These are phyloP conservation scores for Chimonanthus salicifolius DNA, from an alignment of 164 flowering plant genomes.

Conservation along the genomic window DNA sequence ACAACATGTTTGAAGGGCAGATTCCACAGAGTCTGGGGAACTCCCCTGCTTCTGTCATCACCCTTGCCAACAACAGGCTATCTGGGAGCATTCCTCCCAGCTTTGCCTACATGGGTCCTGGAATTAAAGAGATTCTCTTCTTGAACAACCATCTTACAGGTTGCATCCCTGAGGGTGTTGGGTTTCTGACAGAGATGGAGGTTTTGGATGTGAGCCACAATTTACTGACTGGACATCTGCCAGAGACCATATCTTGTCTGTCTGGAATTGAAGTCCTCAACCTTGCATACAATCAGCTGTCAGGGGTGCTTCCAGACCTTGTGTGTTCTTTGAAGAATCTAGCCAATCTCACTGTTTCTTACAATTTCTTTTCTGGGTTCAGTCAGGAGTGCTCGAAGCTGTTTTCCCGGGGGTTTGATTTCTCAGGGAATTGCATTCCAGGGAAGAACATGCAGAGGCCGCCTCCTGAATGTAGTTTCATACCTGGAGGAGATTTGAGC, in stretches of 20 bases:
- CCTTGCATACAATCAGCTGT: slow-evolving; percentile 65
- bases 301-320: slow-evolving; percentile 66
- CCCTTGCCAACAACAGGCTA: slow-evolving; percentile 75
- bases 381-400: slow-evolving; percentile 51
- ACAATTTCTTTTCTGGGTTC: slow-evolving; percentile 86
- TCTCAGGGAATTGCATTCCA: slow-evolving; percentile 71
- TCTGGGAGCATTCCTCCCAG: slow-evolving; percentile 62
- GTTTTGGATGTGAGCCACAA: slow-evolving; percentile 83
- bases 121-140: slow-evolving; percentile 66
- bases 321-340: slow-evolving; percentile 61
- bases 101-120: slow-evolving; percentile 56
- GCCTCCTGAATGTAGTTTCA: slow-evolving; percentile 43
- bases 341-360: slow-evolving; percentile 59
- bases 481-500: slow-evolving; percentile 47
- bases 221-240: slow-evolving; percentile 72
- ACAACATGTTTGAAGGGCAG: slow-evolving; percentile 65
- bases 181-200: slow-evolving; percentile 53
- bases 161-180: slow-evolving; percentile 83
- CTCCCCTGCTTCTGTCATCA: slow-evolving; percentile 87
- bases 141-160: slow-evolving; percentile 80
- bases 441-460: slow-evolving; percentile 68
- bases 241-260: slow-evolving; percentile 71
- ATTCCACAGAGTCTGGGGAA: slow-evolving; percentile 65
- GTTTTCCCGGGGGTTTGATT: slow-evolving; percentile 58
- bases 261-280: slow-evolving; percentile 65